These are phyloP conservation scores for Clausena lansium DNA, from an alignment of 345 rosid genomes.

Conservation along the genomic window DNA sequence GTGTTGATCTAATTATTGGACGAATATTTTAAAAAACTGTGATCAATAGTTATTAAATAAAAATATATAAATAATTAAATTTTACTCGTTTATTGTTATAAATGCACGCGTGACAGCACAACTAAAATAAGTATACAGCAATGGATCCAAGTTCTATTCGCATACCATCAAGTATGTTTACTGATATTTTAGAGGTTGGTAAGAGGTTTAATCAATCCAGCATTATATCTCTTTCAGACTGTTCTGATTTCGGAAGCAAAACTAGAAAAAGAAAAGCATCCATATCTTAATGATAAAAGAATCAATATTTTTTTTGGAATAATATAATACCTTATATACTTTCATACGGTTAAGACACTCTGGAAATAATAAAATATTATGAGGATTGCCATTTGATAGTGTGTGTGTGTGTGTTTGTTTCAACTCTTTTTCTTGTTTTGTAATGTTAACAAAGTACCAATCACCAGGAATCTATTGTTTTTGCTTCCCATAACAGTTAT, in stretches of 20 bases:
- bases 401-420: neutral
- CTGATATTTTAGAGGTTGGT: neutral
- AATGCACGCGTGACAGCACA: too few relatives aligned
- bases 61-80: too few relatives aligned
- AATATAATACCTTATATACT: neutral
- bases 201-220: neutral
- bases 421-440: slow-evolving; percentile 13
- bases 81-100: too few relatives aligned
- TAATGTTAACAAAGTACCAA: slow-evolving; percentile 37
- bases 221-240: neutral
- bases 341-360: slow-evolving; percentile 26
- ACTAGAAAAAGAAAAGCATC: neutral
- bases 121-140: too few relatives aligned
- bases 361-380: slow-evolving; percentile 25
- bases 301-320: neutral
- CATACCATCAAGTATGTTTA: neutral
- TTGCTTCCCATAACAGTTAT: slow-evolving; percentile 39
- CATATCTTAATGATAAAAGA: neutral
- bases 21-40: too few relatives aligned
- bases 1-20: too few relatives aligned
- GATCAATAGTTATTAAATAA: too few relatives aligned
- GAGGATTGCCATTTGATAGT: slow-evolving; percentile 8
- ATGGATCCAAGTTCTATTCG: too few relatives aligned
- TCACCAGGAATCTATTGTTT: slow-evolving; percentile 48
- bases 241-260: neutral